phyloP scores from a whole-genome alignment of 495 filamentous ascomycete species.

The Hyaloscypha bicolor region DNA sequence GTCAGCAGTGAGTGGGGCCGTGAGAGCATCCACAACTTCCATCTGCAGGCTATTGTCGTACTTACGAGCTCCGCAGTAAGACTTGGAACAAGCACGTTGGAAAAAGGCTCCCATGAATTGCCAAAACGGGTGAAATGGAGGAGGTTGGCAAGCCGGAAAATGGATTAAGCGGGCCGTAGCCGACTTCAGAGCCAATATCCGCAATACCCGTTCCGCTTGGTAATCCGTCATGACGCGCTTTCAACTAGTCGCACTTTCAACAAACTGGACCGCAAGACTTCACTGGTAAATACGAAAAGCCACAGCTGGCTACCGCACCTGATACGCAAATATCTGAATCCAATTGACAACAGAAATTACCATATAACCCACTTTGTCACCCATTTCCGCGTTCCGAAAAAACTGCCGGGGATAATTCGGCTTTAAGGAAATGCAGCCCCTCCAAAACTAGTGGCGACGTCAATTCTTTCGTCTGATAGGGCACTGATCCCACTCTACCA shows the following conservation, averaged over 20 bases:
- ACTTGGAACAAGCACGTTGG: no score
- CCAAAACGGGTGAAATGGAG: no score
- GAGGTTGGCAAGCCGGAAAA: background rate
- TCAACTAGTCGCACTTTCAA: background rate
- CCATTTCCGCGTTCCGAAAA: background rate
- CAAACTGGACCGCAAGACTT: background rate
- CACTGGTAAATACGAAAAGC: background rate
- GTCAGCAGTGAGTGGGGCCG: no score
- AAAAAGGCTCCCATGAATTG: no score
- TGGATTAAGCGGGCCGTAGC: background rate
- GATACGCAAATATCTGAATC: background rate
- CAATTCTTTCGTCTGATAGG: background rate
- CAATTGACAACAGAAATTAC: no score
- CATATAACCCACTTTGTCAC: background rate
- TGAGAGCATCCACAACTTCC: no score
- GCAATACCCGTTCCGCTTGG: background rate
- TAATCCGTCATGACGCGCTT: background rate
- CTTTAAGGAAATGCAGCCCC: background rate
- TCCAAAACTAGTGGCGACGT: background rate
- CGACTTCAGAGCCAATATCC: background rate
- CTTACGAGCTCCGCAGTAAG: no score
- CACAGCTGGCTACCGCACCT: background rate
- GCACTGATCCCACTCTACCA: background rate
- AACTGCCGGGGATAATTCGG: background rate
- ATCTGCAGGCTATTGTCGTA: no score